Evolutionary conservation across 306 rosid genomes (phyloP), one percentile per base, ranked within the genome.

Genomic region (Begonia fuchsioides): DNA sequence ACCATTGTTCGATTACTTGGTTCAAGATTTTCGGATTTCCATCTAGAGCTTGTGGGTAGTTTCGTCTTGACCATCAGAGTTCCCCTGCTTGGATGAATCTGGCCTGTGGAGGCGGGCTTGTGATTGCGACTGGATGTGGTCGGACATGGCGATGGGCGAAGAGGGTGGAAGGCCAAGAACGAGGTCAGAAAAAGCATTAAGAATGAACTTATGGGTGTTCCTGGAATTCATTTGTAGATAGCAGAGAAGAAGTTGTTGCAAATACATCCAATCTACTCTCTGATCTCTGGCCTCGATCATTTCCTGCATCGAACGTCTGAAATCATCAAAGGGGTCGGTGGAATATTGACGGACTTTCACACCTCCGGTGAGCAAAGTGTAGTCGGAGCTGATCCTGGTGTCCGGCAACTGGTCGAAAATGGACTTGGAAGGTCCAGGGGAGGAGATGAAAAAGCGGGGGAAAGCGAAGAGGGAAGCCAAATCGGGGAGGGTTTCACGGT

Each of bases 381-480:
- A 26, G 35, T 26, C 35, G 35, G 7, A 26, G 58, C 8, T 2
- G 38, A 26, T 20, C 39, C 15, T 60, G 13, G 68, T 48, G 69
- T 57, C 69, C 0, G 78, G 59, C 53, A 84, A 70, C 32, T 90
- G 35, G 35, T 26, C 83, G 7, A 70, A 35, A 47, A 92, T 82
- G 76, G 98, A 85, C 62, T 92, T 92, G 49, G 98, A 85, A 53
- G 10, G 52, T 40, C 98, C 97, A 0, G 97, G 97, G 38, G 94
- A 76, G 59, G 97, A 90, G 82, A 81, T 70, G 81, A 90, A 90
- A 77, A 90, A 79, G 12, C 97, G 80, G 19, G 69, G 73, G 35
- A 94, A 90, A 32, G 95, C 72, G 19, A 66, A 77, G 57, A 73
- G 38, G 59, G 95, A 55, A 20, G 94, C 74, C 6, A 90, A 73